These are phyloP conservation scores for Tulasnella sp. DNA, from an alignment of 768 basidiomycete genomes.

Conservation along the genomic window DNA sequence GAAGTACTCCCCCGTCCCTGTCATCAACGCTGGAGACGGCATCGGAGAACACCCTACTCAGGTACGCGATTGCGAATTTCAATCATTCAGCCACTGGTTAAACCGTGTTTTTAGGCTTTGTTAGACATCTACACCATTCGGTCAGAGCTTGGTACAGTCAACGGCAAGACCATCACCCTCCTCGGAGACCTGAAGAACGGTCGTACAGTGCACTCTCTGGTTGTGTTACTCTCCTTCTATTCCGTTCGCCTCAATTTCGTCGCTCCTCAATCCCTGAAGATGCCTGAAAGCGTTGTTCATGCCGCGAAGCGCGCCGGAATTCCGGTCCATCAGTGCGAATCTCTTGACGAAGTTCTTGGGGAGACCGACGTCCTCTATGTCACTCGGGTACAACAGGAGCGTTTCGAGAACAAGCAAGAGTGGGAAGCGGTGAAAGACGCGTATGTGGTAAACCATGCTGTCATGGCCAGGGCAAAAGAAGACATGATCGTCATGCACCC, in stretches of 20 bases:
- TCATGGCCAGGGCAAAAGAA: constrained; percentile 89
- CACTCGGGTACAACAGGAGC: constrained; percentile 93
- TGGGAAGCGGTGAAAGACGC: constrained; percentile 91
- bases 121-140: constrained; percentile 95
- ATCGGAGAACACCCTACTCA: constrained; percentile 97
- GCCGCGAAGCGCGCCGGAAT: constrained; percentile 85
- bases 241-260: constrained; percentile 95
- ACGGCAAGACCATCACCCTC: constrained; percentile 89
- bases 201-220: constrained; percentile 94
- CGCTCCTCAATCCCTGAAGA: constrained; percentile 78
- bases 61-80: constrained; percentile 48
- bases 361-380: constrained; percentile 98
- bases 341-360: constrained; percentile 86
- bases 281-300: constrained; percentile 84
- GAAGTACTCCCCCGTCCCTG: constrained; percentile 92
- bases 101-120: constrained; percentile 60
- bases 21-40: constrained; percentile 97
- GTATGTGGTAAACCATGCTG: constrained; percentile 91
- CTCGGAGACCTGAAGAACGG: constrained; percentile 98
- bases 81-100: constrained; percentile 1
- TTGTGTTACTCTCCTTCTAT: constrained; percentile 89
- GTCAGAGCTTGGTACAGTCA: constrained; percentile 96
- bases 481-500: constrained; percentile 99
- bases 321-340: constrained; percentile 76
- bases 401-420: constrained; percentile 78